Percentiles rank a stretch among this genome's conserved stretches.
These are phyloP conservation scores for Angophora floribunda DNA, from an alignment of 345 rosid genomes.

Conservation along the genomic window DNA sequence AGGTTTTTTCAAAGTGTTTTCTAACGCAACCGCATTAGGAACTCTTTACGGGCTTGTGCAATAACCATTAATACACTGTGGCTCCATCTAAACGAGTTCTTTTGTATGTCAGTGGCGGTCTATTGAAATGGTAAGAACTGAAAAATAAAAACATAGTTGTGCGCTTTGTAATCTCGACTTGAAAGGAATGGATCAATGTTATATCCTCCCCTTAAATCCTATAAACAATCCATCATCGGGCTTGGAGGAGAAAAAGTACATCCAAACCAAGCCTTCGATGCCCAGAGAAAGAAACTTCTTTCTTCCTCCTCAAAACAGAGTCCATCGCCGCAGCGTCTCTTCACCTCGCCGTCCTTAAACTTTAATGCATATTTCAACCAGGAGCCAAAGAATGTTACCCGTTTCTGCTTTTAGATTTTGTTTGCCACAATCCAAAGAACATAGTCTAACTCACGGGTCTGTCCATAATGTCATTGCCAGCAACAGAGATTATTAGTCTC, in stretches of 20 bases:
- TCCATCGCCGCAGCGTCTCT: accelerated
- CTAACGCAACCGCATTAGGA: neutral
- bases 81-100: neutral
- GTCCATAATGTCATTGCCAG: neutral
- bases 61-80: neutral
- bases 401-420: neutral
- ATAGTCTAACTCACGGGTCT: neutral
- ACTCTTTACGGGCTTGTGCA: accelerated
- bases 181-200: neutral
- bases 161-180: neutral
- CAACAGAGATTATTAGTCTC: neutral
- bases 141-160: neutral
- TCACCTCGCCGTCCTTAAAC: accelerated
- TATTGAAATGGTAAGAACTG: neutral
- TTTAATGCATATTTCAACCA: accelerated
- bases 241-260: neutral
- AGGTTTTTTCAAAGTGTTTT: too few relatives aligned
- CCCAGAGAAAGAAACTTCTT: neutral
- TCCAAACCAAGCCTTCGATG: too few relatives aligned
- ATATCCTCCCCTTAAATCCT: accelerated
- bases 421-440: neutral
- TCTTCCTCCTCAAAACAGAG: neutral
- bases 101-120: neutral
- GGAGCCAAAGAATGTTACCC: neutral
- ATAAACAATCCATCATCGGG: accelerated